A percentile compares a stretch with the other conserved stretches of the same genome.
phyloP scores from a whole-genome alignment of 768 basidiomycete genomes.

The Sarcodon aspratus region DNA sequence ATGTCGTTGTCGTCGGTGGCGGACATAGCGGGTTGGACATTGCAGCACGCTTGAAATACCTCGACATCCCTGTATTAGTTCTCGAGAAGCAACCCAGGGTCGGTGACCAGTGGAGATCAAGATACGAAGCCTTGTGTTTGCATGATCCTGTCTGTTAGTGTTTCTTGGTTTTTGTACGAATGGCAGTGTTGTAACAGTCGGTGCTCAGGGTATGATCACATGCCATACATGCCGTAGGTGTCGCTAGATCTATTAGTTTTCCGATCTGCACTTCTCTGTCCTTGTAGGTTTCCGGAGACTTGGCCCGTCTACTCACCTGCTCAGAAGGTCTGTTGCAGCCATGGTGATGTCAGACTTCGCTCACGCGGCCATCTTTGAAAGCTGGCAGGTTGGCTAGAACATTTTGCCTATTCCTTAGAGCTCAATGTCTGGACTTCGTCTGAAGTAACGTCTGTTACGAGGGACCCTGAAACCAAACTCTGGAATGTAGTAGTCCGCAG shows the following conservation, averaged over 20 bases:
- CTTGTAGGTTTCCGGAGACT: conserved; percentile 38
- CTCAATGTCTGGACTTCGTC: conserved; percentile 54
- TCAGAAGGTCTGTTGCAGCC: conserved; percentile 24
- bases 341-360: neutral
- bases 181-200: neutral
- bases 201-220: neutral
- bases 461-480: conserved; percentile 23
- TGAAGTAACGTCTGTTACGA: conserved; percentile 24
- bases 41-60: conserved; percentile 52
- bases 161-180: neutral
- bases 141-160: conserved; percentile 38
- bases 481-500: conserved; percentile 35
- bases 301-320: conserved; percentile 46
- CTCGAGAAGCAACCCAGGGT: conserved; percentile 41
- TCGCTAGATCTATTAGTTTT: neutral
- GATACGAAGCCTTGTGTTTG: conserved; percentile 46
- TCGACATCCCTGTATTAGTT: conserved; percentile 39
- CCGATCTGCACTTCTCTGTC: neutral
- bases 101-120: conserved; percentile 49
- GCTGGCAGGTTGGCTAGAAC: conserved; percentile 61
- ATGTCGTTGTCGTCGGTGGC: conserved; percentile 47
- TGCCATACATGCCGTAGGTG: neutral
- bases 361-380: conserved; percentile 9
- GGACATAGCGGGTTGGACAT: conserved; percentile 58
- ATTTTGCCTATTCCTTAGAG: conserved; percentile 46